phyloP scores from a whole-genome alignment of 2,329 filamentous ascomycete genomes.

The Ceratocystis diversiconidia region DNA sequence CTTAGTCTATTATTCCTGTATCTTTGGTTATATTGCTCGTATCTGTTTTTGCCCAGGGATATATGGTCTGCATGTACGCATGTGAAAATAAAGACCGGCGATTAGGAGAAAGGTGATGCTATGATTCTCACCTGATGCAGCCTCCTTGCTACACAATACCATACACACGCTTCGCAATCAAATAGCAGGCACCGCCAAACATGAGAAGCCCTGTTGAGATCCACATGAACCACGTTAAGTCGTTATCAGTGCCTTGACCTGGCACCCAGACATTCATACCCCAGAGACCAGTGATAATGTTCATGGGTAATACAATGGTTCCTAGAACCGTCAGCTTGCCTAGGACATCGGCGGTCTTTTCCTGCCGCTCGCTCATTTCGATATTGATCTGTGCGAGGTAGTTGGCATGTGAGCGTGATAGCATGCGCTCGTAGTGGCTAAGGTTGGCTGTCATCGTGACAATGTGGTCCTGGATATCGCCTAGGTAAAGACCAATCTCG shows the following conservation, averaged over 20 bases:
- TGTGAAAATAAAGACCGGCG: too few relatives aligned
- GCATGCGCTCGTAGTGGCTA: constrained; percentile 86
- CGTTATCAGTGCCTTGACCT: constrained; percentile 67
- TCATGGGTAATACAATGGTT: constrained; percentile 96
- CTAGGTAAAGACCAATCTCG: constrained; percentile 93
- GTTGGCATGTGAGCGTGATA: constrained; percentile 83
- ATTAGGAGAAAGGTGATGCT: too few relatives aligned
- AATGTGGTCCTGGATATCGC: constrained; percentile 98
- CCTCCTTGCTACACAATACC: constrained; percentile 47
- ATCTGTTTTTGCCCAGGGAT: too few relatives aligned
- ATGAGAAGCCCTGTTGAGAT: constrained; percentile 60
- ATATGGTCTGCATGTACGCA: too few relatives aligned
- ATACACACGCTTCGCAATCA: constrained; percentile 72
- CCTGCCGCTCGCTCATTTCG: constrained; percentile 93
- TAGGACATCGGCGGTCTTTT: constrained; percentile 87
- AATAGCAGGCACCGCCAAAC: constrained; percentile 69
- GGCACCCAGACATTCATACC: constrained; percentile 98
- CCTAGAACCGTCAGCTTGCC: constrained; percentile 90
- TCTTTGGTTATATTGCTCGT: neutral
- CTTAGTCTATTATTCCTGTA: neutral
- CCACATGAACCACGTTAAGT: constrained; percentile 60
- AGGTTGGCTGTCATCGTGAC: constrained; percentile 97
- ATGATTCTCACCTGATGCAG: neutral
- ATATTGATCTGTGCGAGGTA: constrained; percentile 99
- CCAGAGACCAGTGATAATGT: constrained; percentile 96